Evolutionary conservation across 2,329 filamentous ascomycete species (phyloP).

Genomic region (Sporothrix globosa): DNA sequence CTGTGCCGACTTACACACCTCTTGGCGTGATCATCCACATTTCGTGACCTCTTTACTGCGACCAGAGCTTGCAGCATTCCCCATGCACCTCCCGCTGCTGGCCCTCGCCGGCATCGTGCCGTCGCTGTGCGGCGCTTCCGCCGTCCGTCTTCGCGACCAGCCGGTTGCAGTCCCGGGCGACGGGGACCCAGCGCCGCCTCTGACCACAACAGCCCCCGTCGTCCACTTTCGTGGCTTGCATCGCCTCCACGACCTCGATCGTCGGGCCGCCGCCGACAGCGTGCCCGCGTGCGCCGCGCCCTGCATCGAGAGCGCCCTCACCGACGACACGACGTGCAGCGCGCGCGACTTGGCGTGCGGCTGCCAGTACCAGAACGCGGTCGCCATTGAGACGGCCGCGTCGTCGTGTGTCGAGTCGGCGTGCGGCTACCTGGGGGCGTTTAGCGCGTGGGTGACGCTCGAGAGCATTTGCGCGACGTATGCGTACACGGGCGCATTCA

Average conservation of each 20-base stretch:
- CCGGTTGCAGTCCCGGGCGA: background rate
- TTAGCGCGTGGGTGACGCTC: constrained; percentile 13
- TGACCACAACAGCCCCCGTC: constrained; percentile 13
- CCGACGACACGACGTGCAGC: constrained; percentile 32
- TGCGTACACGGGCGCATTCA: background rate
- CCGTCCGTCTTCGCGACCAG: background rate
- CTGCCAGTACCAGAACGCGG: constrained; percentile 29
- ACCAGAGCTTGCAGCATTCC: no score
- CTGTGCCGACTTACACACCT: constrained; percentile 16
- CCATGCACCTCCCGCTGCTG: background rate
- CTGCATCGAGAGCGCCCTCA: constrained; percentile 32
- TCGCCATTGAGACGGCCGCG: constrained; percentile 26
- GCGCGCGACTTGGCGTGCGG: constrained; percentile 31
- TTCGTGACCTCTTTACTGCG: no score
- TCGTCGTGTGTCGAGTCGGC: constrained; percentile 24
- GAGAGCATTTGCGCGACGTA: background rate
- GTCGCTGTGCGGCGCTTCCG: background rate
- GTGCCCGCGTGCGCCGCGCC: constrained; percentile 30
- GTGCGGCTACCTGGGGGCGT: constrained; percentile 31
- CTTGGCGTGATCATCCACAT: background rate
- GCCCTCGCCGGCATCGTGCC: background rate
- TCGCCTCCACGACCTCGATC: background rate
- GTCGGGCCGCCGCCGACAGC: background rate
- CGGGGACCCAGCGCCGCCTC: background rate
- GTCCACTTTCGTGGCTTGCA: background rate